phyloP scores from a whole-genome alignment of 1,139 yeast genomes.

The Scheffersomyces lignicola region DNA sequence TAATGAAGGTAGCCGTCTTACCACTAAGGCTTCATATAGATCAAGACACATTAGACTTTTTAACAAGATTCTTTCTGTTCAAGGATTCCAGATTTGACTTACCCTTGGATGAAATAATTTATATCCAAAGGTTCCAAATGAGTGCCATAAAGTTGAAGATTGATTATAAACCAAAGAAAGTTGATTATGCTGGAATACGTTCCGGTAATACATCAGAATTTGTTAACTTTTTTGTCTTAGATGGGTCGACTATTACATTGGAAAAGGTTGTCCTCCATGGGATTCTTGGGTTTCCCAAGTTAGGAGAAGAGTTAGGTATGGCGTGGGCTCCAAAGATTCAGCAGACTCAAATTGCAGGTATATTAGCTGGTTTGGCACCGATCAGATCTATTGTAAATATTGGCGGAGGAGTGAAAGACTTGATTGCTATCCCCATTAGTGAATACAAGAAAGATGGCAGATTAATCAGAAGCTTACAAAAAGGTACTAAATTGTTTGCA shows the following conservation, averaged over 20 bases:
- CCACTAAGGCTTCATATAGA: conserved; percentile 87
- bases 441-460: conserved; percentile 78
- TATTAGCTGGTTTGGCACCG: conserved; percentile 82
- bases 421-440: conserved; percentile 69
- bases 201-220: conserved; percentile 87
- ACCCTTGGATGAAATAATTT: conserved; percentile 59
- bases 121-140: conserved; percentile 67
- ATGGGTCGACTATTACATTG: conserved; percentile 74
- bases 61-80: conserved; percentile 78
- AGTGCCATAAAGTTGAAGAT: conserved; percentile 64
- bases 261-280: conserved; percentile 71
- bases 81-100: conserved; percentile 67
- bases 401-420: conserved; percentile 74
- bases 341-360: conserved; percentile 72
- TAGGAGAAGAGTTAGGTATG: conserved; percentile 56
- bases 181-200: conserved; percentile 78
- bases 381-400: conserved; percentile 74
- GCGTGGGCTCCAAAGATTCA: conserved; percentile 89
- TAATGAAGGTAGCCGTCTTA: conserved; percentile 54
- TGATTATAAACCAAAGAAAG: conserved; percentile 90
- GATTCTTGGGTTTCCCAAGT: conserved; percentile 64
- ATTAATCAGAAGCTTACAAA: conserved; percentile 66
- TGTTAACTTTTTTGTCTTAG: conserved; percentile 83
- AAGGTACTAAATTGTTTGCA: conserved; percentile 77
- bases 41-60: conserved; percentile 87